phyloP scores from a whole-genome alignment of 345 rosid species.

The Dimocarpus longan region DNA sequence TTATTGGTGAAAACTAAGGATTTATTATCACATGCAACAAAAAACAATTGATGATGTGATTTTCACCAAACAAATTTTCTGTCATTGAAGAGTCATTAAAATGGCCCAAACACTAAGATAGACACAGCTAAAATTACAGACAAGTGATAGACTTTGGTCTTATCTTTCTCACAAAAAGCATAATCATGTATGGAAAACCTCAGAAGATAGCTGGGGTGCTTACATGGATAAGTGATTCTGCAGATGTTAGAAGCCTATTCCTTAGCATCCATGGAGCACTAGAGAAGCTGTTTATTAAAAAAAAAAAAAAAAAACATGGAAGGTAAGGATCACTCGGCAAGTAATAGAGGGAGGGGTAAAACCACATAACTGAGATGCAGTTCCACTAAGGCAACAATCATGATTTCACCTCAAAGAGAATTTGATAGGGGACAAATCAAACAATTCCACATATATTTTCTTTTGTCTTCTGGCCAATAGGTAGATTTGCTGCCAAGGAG shows the following conservation, averaged over 20 bases:
- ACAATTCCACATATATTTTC: slow-evolving; percentile 84
- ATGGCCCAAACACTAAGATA: background rate
- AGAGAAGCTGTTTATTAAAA: slow-evolving; percentile 65
- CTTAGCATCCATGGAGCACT: slow-evolving; percentile 93
- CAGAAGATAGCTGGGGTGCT: slow-evolving; percentile 31
- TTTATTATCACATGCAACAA: background rate
- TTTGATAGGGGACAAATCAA: slow-evolving; percentile 74
- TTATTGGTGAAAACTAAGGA: background rate
- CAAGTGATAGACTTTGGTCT: background rate
- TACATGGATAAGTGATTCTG: slow-evolving; percentile 90
- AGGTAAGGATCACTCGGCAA: slow-evolving; percentile 20
- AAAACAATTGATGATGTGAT: background rate
- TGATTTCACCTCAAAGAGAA: slow-evolving; percentile 69
- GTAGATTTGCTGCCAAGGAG: slow-evolving; percentile 91
- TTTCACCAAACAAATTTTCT: background rate
- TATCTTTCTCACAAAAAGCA: background rate
- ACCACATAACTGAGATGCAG: background rate
- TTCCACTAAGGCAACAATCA: background rate
- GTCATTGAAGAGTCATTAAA: background rate
- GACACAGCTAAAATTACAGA: background rate
- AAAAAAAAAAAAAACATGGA: slow-evolving; percentile 12
- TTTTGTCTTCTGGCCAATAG: slow-evolving; percentile 77
- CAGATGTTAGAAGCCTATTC: slow-evolving; percentile 68
- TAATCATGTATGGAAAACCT: background rate
- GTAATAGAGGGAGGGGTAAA: background rate